A percentile compares a stretch with the other conserved stretches of the same genome.
Conservation (phyloP, 2,329 filamentous ascomycete species). For the Blastomyces gilchristii region DNA sequence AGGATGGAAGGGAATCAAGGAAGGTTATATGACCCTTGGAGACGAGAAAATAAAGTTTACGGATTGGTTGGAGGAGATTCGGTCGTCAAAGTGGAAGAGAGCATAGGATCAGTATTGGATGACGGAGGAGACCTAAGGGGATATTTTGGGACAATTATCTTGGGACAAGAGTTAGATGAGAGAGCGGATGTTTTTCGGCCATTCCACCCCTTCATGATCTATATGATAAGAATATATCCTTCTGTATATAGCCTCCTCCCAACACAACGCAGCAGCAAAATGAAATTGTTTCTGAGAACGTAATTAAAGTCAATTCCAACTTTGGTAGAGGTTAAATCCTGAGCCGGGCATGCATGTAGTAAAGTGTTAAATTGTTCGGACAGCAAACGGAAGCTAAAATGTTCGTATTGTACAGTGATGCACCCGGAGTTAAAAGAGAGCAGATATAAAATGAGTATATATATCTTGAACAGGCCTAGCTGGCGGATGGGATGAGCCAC, state of each 20-base stretch:
- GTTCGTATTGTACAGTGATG: too few relatives aligned
- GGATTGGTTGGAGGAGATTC: not conserved
- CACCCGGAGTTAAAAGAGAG: not conserved
- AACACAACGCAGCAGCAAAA: not conserved
- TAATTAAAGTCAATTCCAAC: not conserved
- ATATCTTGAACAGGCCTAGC: not conserved
- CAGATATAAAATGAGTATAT: not conserved
- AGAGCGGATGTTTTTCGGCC: not conserved
- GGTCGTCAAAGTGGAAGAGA: not conserved
- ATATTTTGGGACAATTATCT: not conserved
- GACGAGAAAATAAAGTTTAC: not conserved
- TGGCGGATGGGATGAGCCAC: not conserved
- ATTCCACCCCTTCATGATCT: not conserved
- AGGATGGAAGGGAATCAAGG: constrained; percentile 1
- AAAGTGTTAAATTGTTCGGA: not conserved
- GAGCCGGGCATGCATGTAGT: not conserved
- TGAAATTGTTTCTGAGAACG: not conserved
- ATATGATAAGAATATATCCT: not conserved
- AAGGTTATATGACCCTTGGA: not conserved
- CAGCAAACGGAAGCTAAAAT: not conserved
- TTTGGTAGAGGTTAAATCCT: not conserved
- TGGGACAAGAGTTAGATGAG: not conserved
- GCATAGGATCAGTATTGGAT: constrained; percentile 1
- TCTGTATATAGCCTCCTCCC: not conserved
- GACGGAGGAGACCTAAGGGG: not conserved